phyloP scores from a whole-genome alignment of 1,284 basidiomycete genomes.

The Ganoderma meredithae region DNA sequence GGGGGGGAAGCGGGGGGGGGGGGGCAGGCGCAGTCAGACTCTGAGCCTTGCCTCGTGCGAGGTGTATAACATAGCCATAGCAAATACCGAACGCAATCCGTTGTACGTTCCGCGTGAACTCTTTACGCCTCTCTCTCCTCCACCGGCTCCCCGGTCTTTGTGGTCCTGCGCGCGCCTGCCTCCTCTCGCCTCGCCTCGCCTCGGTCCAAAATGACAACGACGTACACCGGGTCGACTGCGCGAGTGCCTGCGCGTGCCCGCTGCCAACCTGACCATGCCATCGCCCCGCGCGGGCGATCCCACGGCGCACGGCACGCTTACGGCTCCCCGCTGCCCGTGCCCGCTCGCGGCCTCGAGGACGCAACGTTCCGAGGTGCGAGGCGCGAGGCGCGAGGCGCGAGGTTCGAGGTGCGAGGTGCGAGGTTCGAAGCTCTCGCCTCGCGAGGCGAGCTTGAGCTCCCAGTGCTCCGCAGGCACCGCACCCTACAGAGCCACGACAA shows the following conservation, averaged over 20 bases:
- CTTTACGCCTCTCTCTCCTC: background rate
- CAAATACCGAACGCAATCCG: background rate
- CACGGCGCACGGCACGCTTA: background rate
- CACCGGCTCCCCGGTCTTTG: background rate
- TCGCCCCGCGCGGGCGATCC: too few relatives aligned
- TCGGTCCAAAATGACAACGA: too few relatives aligned
- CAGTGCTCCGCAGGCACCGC: background rate
- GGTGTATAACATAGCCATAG: background rate
- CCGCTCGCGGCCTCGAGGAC: conserved; percentile 8
- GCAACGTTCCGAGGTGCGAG: conserved; percentile 4
- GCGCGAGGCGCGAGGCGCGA: background rate
- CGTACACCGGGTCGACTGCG: background rate
- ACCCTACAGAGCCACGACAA: background rate
- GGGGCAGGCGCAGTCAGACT: too few relatives aligned
- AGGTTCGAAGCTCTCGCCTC: background rate
- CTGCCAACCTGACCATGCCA: too few relatives aligned
- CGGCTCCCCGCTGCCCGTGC: background rate
- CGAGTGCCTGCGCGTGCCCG: too few relatives aligned
- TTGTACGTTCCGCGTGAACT: background rate
- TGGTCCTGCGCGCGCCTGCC: background rate
- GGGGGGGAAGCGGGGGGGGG: too few relatives aligned
- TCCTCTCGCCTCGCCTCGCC: too few relatives aligned
- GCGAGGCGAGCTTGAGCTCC: background rate
- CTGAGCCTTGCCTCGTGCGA: too few relatives aligned
- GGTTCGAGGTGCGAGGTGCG: background rate